Evolutionary conservation across 768 basidiomycete species (phyloP).

Genomic region (Cystofilobasidium macerans): DNA sequence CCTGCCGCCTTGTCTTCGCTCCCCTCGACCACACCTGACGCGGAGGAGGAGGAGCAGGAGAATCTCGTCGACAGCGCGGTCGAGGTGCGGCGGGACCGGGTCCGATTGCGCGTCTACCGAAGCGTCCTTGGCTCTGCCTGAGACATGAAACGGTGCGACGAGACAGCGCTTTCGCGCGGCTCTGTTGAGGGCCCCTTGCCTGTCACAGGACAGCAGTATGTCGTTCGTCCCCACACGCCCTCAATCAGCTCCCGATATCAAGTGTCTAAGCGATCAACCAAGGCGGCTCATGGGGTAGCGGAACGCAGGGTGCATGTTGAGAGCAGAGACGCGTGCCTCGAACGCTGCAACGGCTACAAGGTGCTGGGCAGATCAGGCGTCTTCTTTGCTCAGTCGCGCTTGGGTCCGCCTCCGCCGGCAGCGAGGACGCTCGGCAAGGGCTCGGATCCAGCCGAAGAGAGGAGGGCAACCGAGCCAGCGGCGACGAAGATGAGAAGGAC

Average conservation of each 20-base stretch:
- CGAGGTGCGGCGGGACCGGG: conserved; percentile 20
- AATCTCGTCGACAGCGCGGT: conserved; percentile 11
- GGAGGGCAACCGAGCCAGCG: conserved; percentile 55
- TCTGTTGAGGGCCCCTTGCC: too few species aligned
- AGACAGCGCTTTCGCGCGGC: too few species aligned
- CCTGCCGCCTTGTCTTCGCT: conserved; percentile 25
- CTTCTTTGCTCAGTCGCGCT: conserved; percentile 7
- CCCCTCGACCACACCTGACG: conserved; percentile 23
- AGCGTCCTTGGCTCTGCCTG: neutral
- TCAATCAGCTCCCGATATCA: too few species aligned
- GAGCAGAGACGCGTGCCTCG: too few species aligned
- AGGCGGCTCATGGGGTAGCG: too few species aligned
- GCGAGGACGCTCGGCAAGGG: conserved; percentile 64
- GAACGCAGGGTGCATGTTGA: too few species aligned
- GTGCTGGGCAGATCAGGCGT: too few species aligned
- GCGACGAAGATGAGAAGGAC: conserved; percentile 55
- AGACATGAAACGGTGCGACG: too few species aligned
- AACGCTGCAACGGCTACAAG: too few species aligned
- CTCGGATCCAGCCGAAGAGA: conserved; percentile 52
- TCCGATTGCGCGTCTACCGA: conserved; percentile 14
- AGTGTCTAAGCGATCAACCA: too few species aligned
- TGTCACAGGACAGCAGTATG: too few species aligned
- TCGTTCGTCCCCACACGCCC: too few species aligned
- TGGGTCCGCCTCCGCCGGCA: conserved; percentile 35
- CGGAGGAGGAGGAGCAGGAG: conserved; percentile 23